Percentiles rank a stretch among this genome's conserved stretches.
phyloP scores from a whole-genome alignment of 257 asterid genomes.

The Avicennia marina region DNA sequence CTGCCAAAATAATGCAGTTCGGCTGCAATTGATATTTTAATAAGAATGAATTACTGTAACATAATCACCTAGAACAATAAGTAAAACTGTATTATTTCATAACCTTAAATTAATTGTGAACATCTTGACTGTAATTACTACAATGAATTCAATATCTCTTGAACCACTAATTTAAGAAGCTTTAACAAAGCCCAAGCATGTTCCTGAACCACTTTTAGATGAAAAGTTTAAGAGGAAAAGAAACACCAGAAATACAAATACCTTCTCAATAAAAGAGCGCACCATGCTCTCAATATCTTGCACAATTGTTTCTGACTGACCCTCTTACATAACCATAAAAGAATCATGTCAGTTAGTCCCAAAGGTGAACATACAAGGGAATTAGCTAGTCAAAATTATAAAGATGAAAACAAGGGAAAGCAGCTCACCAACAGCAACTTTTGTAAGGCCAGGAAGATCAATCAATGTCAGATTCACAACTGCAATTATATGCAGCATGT shows the following conservation, averaged over 20 bases:
- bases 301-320: constrained; percentile 60
- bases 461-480: constrained; percentile 64
- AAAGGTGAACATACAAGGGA: not conserved
- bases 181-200: constrained; percentile 1
- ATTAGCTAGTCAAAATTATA: constrained; percentile 7
- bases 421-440: constrained; percentile 62
- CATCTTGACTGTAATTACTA: not conserved
- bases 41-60: constrained; percentile 13
- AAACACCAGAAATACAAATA: constrained; percentile 11
- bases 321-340: constrained; percentile 30
- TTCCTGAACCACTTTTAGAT: not conserved
- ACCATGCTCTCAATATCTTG: constrained; percentile 67
- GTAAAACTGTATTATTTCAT: not conserved
- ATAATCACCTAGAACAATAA: constrained; percentile 6
- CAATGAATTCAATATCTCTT: not conserved
- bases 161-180: not conserved
- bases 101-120: not conserved
- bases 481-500: constrained; percentile 26
- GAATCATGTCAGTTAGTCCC: constrained; percentile 8
- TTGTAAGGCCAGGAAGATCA: constrained; percentile 71
- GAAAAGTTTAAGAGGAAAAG: not conserved
- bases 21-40: constrained; percentile 42
- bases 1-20: constrained; percentile 56
- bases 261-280: constrained; percentile 65
- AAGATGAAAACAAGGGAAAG: not conserved